phyloP scores from a whole-genome alignment of 371 early-diverging fungal species.

The Syncephalis fuscata region DNA sequence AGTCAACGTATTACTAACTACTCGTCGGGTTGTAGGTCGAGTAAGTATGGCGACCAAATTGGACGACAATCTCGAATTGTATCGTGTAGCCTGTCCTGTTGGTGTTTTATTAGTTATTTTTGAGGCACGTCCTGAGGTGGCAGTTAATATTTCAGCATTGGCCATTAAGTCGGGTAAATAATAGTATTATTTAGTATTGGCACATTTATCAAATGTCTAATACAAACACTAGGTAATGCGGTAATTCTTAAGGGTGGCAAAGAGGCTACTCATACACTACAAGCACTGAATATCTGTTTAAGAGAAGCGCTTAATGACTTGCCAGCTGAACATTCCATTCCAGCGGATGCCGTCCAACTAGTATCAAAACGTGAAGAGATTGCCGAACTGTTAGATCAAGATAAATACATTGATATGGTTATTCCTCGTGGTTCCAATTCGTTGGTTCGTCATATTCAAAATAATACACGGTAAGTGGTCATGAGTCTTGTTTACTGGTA shows the following conservation, averaged over 20 bases:
- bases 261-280: slow-evolving; percentile 64
- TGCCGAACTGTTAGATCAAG: slow-evolving; percentile 61
- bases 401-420: slow-evolving; percentile 85
- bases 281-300: slow-evolving; percentile 54
- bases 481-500: background rate
- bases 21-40: slow-evolving; percentile 19
- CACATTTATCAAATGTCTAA: background rate
- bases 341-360: slow-evolving; percentile 66
- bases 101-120: slow-evolving; percentile 92
- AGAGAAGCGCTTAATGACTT: slow-evolving; percentile 40
- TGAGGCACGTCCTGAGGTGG: slow-evolving; percentile 97
- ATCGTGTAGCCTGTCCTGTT: slow-evolving; percentile 80
- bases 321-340: slow-evolving; percentile 23
- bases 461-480: slow-evolving; percentile 51
- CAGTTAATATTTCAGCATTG: slow-evolving; percentile 89
- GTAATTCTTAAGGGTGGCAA: slow-evolving; percentile 93
- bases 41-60: slow-evolving; percentile 62
- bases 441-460: slow-evolving; percentile 78
- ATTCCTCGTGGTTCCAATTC: slow-evolving; percentile 88
- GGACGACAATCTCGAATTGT: slow-evolving; percentile 70
- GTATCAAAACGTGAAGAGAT: slow-evolving; percentile 83
- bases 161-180: slow-evolving; percentile 75
- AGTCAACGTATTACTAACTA: too few relatives aligned
- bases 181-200: background rate
- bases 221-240: slow-evolving; percentile 80